Base-by-base conservation (phyloP, 1,284 basidiomycete species). In the Peniophora sp. region DNA sequence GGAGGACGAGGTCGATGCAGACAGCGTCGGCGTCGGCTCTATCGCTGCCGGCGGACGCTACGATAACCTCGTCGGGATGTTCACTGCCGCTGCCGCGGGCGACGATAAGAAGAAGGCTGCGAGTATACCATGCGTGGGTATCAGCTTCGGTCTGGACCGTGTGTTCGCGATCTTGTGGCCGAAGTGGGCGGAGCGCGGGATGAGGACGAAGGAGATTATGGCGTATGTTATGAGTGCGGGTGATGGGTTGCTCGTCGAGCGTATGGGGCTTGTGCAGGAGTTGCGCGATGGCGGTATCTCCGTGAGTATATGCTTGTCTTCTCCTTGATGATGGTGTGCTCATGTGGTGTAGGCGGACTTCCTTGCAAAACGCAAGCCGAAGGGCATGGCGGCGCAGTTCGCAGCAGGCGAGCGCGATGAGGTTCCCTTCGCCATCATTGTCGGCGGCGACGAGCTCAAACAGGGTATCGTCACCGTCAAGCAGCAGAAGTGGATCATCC, bases 31-130 rank as follows among this genome's bases (percentile, higher is more conserved):
- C 37, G 94, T 99, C 2, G 97, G 96, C 22, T 97, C 94, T 17
- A 97, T 99, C 63, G 97, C 96, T 6, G 97, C 92, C 0, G 97
- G 97, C 17, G 96, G 97, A 12, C 79, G 96, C 44, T 99, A 99
- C 72, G 96, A 99, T 72, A 88, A 90, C 57, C 85, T 99, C n/a
- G 96, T 99, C 1, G 88, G 90, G 47, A 85, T 95, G 76, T 97
- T 99, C 70, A 79, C 85, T 18, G 78, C 88, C 5, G 86, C 91
- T 0, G 87, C 90, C 0, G 78, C 87, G 0, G 80, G 79, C 6
- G 86, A 84, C 48, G 76, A 76, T 49, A 87, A 82, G 74, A 90
- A 82, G 67, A 71, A 45, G n/a, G 17, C 72, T 1, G 63, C 73
- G 34, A 70, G 76, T 6, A 79, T 96, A 50, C 96, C 95, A 0